Evolutionary conservation across 257 asterid genomes (phyloP), one percentile per base, ranked within the genome.

Genomic region (Solanum virginianum): DNA sequence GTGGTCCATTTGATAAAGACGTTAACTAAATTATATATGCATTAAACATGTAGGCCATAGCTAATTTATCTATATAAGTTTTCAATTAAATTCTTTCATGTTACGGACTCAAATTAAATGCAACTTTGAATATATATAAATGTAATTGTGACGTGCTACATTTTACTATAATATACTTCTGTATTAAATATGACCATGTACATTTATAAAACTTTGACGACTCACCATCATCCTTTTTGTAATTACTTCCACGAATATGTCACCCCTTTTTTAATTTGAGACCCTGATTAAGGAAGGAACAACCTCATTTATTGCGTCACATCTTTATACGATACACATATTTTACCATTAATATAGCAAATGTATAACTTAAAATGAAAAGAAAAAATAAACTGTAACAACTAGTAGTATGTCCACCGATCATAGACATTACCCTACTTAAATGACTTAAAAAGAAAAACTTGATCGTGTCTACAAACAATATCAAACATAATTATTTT

Each of bases 41-140:
- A 26, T 74, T 74, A 74, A 74, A 74, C 81, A 74, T 49, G 41
- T 75, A 49, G 24, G 82, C 43, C 43, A 49, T 49, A 8, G 43
- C 22, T 74, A 74, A 22, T 12, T 74, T 36, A 39, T 36, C 32
- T 29, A 29, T 29, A 9, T 71, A 43, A 43, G 80, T 2, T 41
- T 24, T 43, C 26, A 43, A 71, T 71, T 43, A 11, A 72, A 72
- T 72, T 43, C 57, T 43, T 15, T 39, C 29, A 29, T 70, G 54
- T 74, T 45, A n/a, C 22, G 56, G 43, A 74, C 39, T 20, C 16
- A 63, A 63, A 63, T 63, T 41, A 72, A 72, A 72, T 72, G 39
- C 55, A 18, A 72, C 32, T 72, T 41, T 32, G 56, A 45, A 45
- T 72, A 13, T 3, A 17, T 57, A 57, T 57, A 57, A 63, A 32